Conservation (phyloP, 805 yeast genomes). For the Kazachstania bromeliacearum region DNA sequence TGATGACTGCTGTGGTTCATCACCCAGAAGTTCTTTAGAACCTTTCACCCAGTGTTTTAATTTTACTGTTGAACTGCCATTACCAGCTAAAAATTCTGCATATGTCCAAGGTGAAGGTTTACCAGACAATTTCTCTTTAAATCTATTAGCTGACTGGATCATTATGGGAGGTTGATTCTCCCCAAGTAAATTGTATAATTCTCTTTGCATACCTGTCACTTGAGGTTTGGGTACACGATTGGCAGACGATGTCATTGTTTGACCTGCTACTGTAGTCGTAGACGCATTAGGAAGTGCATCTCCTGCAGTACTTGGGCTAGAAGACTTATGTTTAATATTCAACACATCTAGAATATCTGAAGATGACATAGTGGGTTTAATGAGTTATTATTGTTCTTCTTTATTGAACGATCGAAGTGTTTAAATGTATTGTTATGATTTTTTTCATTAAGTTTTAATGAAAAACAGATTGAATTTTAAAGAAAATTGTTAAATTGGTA, state of each 20-base stretch:
- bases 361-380: conserved; percentile 30
- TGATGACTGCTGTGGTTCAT: conserved; percentile 35
- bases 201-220: conserved; percentile 75
- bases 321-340: conserved; percentile 42
- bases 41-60: conserved; percentile 87
- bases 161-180: conserved; percentile 81
- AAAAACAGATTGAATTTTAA: neutral
- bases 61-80: conserved; percentile 39
- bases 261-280: conserved; percentile 5
- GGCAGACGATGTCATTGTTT: conserved; percentile 4
- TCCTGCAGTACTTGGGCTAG: conserved; percentile 17
- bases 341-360: conserved; percentile 71
- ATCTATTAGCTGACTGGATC: conserved; percentile 41
- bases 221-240: conserved; percentile 17
- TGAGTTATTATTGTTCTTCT: too few relatives aligned
- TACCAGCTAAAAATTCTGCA: conserved; percentile 39
- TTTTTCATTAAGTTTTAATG: neutral
- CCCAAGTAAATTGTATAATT: conserved; percentile 78
- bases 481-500: too few relatives aligned
- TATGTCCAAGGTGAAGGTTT: conserved; percentile 80
- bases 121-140: conserved; percentile 52
- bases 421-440: neutral
- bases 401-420: neutral
- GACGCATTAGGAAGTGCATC: conserved; percentile 11
- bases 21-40: conserved; percentile 34